phyloP scores from a whole-genome alignment of 169 alveolate species.

The Plasmodium cynomolgi region DNA sequence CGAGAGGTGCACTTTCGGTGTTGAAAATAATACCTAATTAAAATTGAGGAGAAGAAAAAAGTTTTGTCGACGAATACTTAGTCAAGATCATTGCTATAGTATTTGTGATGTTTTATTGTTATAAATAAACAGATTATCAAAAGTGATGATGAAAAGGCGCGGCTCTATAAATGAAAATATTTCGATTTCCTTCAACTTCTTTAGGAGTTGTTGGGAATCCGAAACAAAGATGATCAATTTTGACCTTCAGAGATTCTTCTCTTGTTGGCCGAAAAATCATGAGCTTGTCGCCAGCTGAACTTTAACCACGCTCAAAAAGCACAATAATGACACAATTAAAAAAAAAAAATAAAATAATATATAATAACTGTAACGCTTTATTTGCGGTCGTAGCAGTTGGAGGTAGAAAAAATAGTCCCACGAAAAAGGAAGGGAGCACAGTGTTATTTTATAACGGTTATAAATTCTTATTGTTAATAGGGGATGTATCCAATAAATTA shows the following conservation, averaged over 20 bases:
- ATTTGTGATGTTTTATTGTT: conserved; percentile 75
- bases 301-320: background rate
- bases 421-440: no score
- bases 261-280: background rate
- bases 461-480: no score
- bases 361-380: background rate
- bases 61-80: conserved; percentile 72
- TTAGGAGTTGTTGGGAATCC: conserved; percentile 23
- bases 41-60: background rate
- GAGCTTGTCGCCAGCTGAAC: conserved; percentile 77
- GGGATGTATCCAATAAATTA: background rate
- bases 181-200: conserved; percentile 46
- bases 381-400: background rate
- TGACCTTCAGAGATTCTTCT: background rate
- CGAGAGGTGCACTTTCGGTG: conserved; percentile 52
- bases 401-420: background rate
- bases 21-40: conserved; percentile 39
- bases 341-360: background rate
- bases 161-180: conserved; percentile 24
- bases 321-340: background rate
- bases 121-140: conserved; percentile 67
- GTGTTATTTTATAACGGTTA: background rate
- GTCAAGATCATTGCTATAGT: conserved; percentile 79
- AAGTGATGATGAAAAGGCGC: conserved; percentile 76
- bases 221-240: conserved; percentile 48